Evolutionary conservation across 805 yeast species (phyloP).

Genomic region (Saccharomyces eubayanus): DNA sequence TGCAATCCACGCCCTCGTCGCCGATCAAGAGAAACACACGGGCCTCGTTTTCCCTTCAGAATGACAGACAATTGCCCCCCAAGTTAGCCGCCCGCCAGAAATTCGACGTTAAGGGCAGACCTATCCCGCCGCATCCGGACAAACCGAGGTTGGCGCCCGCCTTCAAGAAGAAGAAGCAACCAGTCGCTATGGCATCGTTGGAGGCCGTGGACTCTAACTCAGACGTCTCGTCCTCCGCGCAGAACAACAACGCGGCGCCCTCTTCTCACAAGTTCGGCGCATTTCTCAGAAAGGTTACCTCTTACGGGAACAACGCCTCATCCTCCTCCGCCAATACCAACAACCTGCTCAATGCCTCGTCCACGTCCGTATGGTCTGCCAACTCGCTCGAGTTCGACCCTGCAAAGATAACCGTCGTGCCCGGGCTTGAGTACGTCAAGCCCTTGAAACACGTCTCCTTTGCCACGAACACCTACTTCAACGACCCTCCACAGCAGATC

Average conservation of each 20-base stretch:
- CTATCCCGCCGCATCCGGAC: slow-evolving; percentile 45
- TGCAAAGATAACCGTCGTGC: slow-evolving; percentile 22
- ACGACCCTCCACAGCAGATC: slow-evolving; percentile 87
- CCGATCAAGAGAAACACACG: slow-evolving; percentile 21
- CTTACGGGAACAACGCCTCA: slow-evolving; percentile 12
- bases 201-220: neutral
- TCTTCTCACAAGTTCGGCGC: slow-evolving; percentile 28
- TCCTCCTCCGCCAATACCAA: neutral
- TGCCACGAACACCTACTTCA: slow-evolving; percentile 63
- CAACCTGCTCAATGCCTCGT: neutral
- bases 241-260: neutral
- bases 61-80: neutral
- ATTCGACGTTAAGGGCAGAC: slow-evolving; percentile 37
- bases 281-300: slow-evolving; percentile 27
- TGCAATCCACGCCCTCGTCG: slow-evolving; percentile 20
- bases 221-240: slow-evolving; percentile 1
- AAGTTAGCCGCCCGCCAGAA: slow-evolving; percentile 14
- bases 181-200: neutral
- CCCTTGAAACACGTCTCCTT: slow-evolving; percentile 61
- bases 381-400: slow-evolving; percentile 10
- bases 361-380: slow-evolving; percentile 3
- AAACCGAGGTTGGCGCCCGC: slow-evolving; percentile 43
- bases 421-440: slow-evolving; percentile 37
- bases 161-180: slow-evolving; percentile 24
- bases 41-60: slow-evolving; percentile 22